Conservation (phyloP, 78 protist genomes). For the Chrysochromulina tobinii region DNA sequence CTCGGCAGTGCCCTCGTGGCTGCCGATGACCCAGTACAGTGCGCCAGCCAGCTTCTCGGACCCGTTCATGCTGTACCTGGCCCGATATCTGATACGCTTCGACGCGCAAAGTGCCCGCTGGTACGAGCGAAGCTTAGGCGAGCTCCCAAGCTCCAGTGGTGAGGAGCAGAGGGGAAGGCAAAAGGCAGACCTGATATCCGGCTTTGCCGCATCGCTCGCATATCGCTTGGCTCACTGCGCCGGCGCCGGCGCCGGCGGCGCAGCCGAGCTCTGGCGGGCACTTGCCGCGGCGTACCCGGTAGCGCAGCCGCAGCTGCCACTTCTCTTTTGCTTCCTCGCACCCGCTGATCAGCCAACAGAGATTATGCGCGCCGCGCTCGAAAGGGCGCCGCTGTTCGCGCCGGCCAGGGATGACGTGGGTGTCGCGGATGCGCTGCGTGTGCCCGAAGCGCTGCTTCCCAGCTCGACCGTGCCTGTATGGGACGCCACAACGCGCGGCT, state of each 20-base stretch:
- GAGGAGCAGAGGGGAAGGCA: neutral
- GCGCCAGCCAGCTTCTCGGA: neutral
- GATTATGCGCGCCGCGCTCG: neutral
- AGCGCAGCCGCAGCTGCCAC: neutral
- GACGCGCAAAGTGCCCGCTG: neutral
- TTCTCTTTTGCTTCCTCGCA: neutral
- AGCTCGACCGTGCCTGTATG: neutral
- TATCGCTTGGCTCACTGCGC: neutral
- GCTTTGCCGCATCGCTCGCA: neutral
- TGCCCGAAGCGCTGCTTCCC: neutral
- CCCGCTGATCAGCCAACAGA: neutral
- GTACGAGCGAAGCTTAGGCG: neutral
- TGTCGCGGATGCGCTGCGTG: neutral
- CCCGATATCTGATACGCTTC: constrained; percentile 8
- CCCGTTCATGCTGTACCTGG: constrained; percentile 7
- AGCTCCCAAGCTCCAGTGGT: neutral
- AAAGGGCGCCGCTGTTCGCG: neutral
- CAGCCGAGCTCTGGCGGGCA: too few relatives aligned
- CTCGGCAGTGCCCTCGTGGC: too few relatives aligned
- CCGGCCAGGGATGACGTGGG: neutral
- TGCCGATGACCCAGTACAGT: too few relatives aligned
- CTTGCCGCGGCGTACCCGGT: neutral
- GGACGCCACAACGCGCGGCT: neutral
- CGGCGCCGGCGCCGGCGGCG: neutral
- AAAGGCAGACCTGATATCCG: neutral